Evolutionary conservation across 768 basidiomycete genomes (phyloP).

Genomic region (Hygrocybe coccinea): DNA sequence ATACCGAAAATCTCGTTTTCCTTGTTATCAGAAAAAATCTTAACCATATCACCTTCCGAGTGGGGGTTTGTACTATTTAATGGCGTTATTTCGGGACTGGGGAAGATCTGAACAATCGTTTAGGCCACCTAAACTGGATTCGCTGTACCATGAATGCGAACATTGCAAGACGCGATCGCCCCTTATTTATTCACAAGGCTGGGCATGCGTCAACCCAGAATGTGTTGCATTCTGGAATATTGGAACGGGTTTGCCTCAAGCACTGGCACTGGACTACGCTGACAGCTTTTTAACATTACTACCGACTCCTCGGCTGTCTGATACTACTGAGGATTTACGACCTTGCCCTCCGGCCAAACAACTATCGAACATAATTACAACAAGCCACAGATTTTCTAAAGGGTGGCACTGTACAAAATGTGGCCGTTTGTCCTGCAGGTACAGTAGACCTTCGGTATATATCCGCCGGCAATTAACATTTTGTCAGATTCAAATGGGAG

Average conservation of each 20-base stretch:
- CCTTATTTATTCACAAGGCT: conserved; percentile 48
- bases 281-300: conserved; percentile 41
- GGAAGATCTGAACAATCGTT: neutral
- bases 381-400: conserved; percentile 51
- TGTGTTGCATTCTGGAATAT: conserved; percentile 57
- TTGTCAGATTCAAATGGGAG: conserved; percentile 64
- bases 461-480: neutral
- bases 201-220: conserved; percentile 60
- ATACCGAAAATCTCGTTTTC: neutral
- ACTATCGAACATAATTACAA: conserved; percentile 37
- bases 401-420: conserved; percentile 68
- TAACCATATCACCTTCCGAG: neutral
- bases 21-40: neutral
- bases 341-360: conserved; percentile 32
- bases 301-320: conserved; percentile 28
- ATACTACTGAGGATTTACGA: conserved; percentile 35
- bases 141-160: conserved; percentile 33
- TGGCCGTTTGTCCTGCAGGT: conserved; percentile 74
- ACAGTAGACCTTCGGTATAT: neutral
- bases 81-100: neutral
- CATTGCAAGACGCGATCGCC: conserved; percentile 44
- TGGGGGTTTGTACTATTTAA: conserved; percentile 1
- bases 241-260: conserved; percentile 22
- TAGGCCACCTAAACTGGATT: conserved; percentile 18
- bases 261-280: conserved; percentile 43